These are phyloP conservation scores for Trichoderma atroviride DNA, from an alignment of 2,329 filamentous ascomycete species.

Conservation along the genomic window DNA sequence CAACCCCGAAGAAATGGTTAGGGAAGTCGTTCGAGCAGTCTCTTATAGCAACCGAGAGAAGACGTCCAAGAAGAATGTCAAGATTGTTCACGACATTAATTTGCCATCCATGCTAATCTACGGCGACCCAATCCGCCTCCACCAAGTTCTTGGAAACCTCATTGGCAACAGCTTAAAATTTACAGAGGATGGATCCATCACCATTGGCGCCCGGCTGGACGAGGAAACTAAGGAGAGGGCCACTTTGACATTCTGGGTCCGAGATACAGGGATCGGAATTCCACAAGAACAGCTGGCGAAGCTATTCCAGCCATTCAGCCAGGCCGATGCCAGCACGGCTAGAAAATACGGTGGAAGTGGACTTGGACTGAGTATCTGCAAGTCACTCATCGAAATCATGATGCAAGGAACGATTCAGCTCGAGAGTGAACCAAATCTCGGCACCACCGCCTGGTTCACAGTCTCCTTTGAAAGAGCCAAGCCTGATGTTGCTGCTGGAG, in stretches of 20 bases:
- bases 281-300: conserved; percentile 79
- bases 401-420: conserved; percentile 85
- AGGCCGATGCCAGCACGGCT: conserved; percentile 88
- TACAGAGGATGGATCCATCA: conserved; percentile 83
- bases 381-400: conserved; percentile 88
- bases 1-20: conserved; percentile 67
- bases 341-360: conserved; percentile 91
- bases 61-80: conserved; percentile 63
- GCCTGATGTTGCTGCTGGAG: conserved; percentile 59
- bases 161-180: conserved; percentile 95
- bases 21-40: conserved; percentile 66
- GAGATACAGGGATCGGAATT: conserved; percentile 91
- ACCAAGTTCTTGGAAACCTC: conserved; percentile 76
- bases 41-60: conserved; percentile 68
- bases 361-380: conserved; percentile 90
- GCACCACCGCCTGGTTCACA: conserved; percentile 76
- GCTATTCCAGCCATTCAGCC: conserved; percentile 88
- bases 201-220: conserved; percentile 75
- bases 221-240: conserved; percentile 70
- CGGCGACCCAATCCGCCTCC: conserved; percentile 67
- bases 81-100: conserved; percentile 70
- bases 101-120: conserved; percentile 73
- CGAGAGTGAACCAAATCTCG: conserved; percentile 71
- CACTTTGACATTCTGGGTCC: conserved; percentile 80
- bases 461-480: conserved; percentile 84